Evolutionary conservation across 2,329 filamentous ascomycete species (phyloP), one percentile per base, ranked within the genome.

Genomic region (Sporothrix variecibatus): DNA sequence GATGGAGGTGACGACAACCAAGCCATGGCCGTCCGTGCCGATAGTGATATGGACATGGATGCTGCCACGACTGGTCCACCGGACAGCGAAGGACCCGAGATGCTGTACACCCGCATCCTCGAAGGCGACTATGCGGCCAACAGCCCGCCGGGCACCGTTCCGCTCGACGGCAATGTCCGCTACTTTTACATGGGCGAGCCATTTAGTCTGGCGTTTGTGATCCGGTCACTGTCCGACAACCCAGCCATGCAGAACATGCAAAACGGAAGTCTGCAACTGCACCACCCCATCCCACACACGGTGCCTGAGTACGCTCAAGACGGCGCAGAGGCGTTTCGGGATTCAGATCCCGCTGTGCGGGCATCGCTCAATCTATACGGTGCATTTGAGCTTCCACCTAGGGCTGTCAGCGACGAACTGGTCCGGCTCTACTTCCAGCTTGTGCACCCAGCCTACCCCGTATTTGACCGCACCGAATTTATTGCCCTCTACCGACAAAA

Each of bases 171-270:
- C 58, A 38, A 38, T 26, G 31, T 71, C n/a, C 69, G 69, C 38
- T 71, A 71, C 69, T 71, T 60, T 58, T 71, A 71, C 38, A 71
- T 71, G 69, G 69, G 69, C 69, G 69, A 71, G 53, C 69, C 69
- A 5, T 71, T 71, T 38, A 71, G 69, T n/a, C 69, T 71, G 23
- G 69, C 69, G 6, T 71, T 71, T 49, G 69, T 71, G 34, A 38
- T 71, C 34, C 69, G 69, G 11, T 60, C 69, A 9, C 38, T 71
- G 23, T 60, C 69, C n/a, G 40, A 49, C 38, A 60, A 71, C 53
- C 34, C 69, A 53, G 53, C 69, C 0, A 64, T 64, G 60, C 60
- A 64, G 20, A 64, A 64, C 34, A 40, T 64, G 60, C 53, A 60
- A 38, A 46, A 31, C 53, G 51, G 53, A 38, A 28, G 31, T 17